Conservation (phyloP, 163 green algal species). For the Chlorella variabilis region DNA sequence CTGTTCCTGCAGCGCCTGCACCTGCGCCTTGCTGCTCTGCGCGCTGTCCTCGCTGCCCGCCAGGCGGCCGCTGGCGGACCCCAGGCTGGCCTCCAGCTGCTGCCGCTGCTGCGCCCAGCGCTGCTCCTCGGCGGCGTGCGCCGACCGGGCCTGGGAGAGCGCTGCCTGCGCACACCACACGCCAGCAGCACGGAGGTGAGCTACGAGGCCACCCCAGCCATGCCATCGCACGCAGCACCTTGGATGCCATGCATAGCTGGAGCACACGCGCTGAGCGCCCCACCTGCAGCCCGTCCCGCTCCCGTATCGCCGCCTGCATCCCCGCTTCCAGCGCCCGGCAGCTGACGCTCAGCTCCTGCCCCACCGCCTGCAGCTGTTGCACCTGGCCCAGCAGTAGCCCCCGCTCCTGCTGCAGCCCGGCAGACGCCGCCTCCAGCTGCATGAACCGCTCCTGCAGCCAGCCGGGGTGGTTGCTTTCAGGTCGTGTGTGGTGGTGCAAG, state of each 20-base stretch:
- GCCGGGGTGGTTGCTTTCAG: background rate
- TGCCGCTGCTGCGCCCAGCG: slow-evolving; percentile 21
- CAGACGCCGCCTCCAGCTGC: background rate
- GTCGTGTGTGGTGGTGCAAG: too few species aligned
- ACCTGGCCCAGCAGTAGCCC: slow-evolving; percentile 15
- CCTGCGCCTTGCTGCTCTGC: background rate
- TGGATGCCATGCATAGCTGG: too few species aligned
- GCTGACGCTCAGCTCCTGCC: slow-evolving; percentile 38
- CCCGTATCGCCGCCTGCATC: background rate
- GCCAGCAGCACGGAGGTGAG: too few species aligned
- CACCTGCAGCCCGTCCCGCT: slow-evolving; percentile 12
- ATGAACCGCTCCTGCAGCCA: slow-evolving; percentile 5
- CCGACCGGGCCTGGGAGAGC: background rate
- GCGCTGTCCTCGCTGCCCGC: background rate
- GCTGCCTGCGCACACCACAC: background rate
- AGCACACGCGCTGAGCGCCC: too few species aligned
- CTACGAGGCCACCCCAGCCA: too few species aligned
- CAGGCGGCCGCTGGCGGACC: background rate
- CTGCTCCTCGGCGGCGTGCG: background rate
- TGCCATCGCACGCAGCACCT: too few species aligned
- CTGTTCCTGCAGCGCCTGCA: slow-evolving; percentile 12
- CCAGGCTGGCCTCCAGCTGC: slow-evolving; percentile 29
- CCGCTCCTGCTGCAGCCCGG: slow-evolving; percentile 12
- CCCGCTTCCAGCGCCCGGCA: slow-evolving; percentile 21
- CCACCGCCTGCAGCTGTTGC: slow-evolving; percentile 32